A percentile compares a stretch with the other conserved stretches of the same genome.
Evolutionary conservation across 148 eudicot species (phyloP).

Genomic region (Diospyros lotus): DNA sequence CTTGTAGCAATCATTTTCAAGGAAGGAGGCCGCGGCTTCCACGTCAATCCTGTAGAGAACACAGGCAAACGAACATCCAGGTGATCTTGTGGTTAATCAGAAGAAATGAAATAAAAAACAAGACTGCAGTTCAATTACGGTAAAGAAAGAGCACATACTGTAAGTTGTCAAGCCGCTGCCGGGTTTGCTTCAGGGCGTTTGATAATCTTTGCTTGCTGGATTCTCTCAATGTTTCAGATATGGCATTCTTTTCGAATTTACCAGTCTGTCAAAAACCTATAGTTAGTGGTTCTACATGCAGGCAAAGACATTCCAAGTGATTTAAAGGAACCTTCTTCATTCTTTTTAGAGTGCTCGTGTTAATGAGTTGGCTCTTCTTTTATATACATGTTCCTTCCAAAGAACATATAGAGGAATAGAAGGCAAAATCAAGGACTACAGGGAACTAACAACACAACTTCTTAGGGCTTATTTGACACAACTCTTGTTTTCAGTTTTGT

Average conservation of each 20-base stretch:
- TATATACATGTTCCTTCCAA: too few species aligned
- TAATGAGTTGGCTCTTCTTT: too few species aligned
- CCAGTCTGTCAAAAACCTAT: constrained; percentile 32
- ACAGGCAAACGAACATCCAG: constrained; percentile 3
- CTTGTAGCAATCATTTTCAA: constrained; percentile 74
- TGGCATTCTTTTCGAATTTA: constrained; percentile 55
- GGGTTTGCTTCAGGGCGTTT: constrained; percentile 58
- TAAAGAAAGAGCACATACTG: constrained; percentile 25
- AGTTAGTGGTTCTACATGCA: constrained; percentile 6
- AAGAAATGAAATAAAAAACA: not conserved
- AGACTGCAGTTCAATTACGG: not conserved
- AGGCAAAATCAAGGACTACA: too few species aligned
- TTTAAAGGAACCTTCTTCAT: not conserved
- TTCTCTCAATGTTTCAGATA: constrained; percentile 58
- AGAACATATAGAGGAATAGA: too few species aligned
- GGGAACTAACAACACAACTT: too few species aligned
- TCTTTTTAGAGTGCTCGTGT: too few species aligned
- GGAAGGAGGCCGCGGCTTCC: constrained; percentile 45
- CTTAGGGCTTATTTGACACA: too few species aligned
- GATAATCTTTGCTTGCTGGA: constrained; percentile 65
- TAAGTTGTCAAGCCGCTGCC: constrained; percentile 46
- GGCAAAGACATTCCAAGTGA: not conserved
- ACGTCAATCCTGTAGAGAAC: constrained; percentile 49
- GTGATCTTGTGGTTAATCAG: not conserved
- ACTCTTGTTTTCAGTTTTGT: too few species aligned